Evolutionary conservation across 2,329 filamentous ascomycete genomes (phyloP), one percentile per base, ranked within the genome.

Genomic region (Fusarium mangiferae): DNA sequence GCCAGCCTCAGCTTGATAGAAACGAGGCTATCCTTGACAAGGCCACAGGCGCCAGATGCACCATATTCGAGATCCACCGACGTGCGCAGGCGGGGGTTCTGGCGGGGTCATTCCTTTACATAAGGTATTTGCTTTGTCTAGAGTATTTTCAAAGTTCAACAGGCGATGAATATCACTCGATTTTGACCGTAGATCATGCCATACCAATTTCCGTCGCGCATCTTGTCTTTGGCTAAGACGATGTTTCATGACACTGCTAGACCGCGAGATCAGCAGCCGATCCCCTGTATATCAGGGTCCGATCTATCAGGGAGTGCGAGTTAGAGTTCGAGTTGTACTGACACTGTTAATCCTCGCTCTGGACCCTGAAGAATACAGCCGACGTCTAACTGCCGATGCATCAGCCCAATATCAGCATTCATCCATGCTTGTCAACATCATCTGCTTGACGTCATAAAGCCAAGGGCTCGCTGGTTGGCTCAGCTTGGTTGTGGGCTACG

Each of bases 1-100:
- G 76, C 74, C 77, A 79, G 77, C 77, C 77, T 79, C 76, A 69
- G 69, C 64, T 75, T 49, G 49, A 48, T 33, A 48, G 66, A 70
- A 72, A 75, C 75, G 75, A 78, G 77, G 77, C 73, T 77, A 78
- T 78, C 77, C 77, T 69, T 76, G 72, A 68, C 70, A 64, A 41
- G 55, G 75, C 46, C 63, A 51, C 42, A 62, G 70, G 66, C 66
- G 66, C 54, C 61, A 62, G 58, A 73, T 74, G 56, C 45, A 75
- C 35, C 54, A 68, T 61, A 68, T 51, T 56, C 62, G 28, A 54
- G 63, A 48, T 66, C 67, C 68, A 77, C 70, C 45, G 41, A 56
- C 68, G 58, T 72, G 66, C 74, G 61, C 64, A 24, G 44, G 66
- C 54, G 55, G 70, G 39, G 48, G 62, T 62, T 28, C 66, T 71